A percentile compares a stretch with the other conserved stretches of the same genome.
Conservation (phyloP, 1,139 yeast genomes). For the Hyphopichia buzzinii region DNA sequence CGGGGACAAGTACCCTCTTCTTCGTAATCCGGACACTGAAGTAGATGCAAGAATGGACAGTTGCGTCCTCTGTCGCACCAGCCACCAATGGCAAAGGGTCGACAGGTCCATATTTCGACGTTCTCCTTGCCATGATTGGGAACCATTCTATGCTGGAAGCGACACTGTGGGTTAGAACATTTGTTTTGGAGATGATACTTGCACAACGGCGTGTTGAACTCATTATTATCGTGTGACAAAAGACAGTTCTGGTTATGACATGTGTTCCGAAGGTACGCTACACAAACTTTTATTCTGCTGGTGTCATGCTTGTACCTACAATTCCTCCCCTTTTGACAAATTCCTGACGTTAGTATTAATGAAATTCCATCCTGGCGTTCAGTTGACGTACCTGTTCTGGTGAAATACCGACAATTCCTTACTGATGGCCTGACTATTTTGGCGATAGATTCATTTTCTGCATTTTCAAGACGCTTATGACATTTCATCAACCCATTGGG, state of each 20-base stretch:
- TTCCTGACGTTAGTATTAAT: constrained; percentile 30
- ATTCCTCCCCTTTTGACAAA: constrained; percentile 49
- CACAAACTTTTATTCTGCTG: constrained; percentile 54
- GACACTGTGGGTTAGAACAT: constrained; percentile 58
- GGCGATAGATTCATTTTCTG: background rate
- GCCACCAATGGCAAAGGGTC: constrained; percentile 67
- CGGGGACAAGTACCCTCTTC: constrained; percentile 57
- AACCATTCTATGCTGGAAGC: constrained; percentile 45
- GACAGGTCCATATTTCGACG: constrained; percentile 51
- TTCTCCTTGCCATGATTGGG: constrained; percentile 36
- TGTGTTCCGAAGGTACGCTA: constrained; percentile 40
- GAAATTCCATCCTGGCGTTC: background rate
- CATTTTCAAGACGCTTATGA: constrained; percentile 5
- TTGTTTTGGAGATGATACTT: constrained; percentile 46
- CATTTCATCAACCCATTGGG: constrained; percentile 29
- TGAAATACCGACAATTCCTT: constrained; percentile 38
- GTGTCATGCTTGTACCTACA: constrained; percentile 60
- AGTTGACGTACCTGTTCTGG: constrained; percentile 38
- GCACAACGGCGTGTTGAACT: constrained; percentile 68
- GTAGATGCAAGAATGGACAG: constrained; percentile 59
- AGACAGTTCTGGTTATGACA: constrained; percentile 54
- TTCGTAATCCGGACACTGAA: constrained; percentile 71
- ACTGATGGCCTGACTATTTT: constrained; percentile 11
- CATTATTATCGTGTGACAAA: constrained; percentile 55
- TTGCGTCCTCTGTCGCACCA: constrained; percentile 61